These are phyloP conservation scores for Aspergillus sp. DNA, from an alignment of 2,329 filamentous ascomycete genomes.

Conservation along the genomic window DNA sequence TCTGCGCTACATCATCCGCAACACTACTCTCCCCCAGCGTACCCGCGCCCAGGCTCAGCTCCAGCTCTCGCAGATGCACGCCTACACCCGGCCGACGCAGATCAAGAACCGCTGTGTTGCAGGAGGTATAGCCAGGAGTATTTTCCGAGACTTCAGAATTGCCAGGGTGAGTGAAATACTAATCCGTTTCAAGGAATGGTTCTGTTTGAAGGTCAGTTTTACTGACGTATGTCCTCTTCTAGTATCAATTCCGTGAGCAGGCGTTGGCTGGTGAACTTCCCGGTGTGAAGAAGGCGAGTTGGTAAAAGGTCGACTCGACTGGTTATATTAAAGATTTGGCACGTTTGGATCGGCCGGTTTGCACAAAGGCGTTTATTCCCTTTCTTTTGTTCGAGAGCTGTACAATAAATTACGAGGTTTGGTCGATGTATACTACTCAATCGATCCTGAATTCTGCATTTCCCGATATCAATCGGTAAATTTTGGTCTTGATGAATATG, in stretches of 20 bases:
- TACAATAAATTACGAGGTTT: constrained; percentile 7
- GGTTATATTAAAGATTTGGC: constrained; percentile 9
- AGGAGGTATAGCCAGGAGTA: constrained; percentile 82
- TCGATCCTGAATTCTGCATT: not conserved
- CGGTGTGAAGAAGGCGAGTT: constrained; percentile 93
- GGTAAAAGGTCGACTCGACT: constrained; percentile 53
- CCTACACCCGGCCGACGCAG: constrained; percentile 88
- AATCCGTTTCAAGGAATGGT: too few species aligned
- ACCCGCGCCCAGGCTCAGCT: constrained; percentile 88
- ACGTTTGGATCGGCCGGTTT: constrained; percentile 14
- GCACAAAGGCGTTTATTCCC: constrained; percentile 22
- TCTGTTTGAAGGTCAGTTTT: not conserved
- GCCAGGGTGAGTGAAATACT: constrained; percentile 76
- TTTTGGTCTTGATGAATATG: too few species aligned
- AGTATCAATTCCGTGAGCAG: constrained; percentile 93
- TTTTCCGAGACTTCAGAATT: constrained; percentile 91
- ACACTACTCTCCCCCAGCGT: constrained; percentile 76
- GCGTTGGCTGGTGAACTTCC: constrained; percentile 80
- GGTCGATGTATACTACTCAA: not conserved
- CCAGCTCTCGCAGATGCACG: constrained; percentile 90
- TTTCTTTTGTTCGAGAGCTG: constrained; percentile 6
- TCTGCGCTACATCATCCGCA: constrained; percentile 86
- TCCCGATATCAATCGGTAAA: too few species aligned
- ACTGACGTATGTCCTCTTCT: constrained; percentile 17
- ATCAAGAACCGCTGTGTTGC: constrained; percentile 90